A percentile compares a stretch with the other conserved stretches of the same genome.
These are phyloP conservation scores for Hypomontagnella submonticulosa DNA, from an alignment of 495 filamentous ascomycete species.

Conservation along the genomic window DNA sequence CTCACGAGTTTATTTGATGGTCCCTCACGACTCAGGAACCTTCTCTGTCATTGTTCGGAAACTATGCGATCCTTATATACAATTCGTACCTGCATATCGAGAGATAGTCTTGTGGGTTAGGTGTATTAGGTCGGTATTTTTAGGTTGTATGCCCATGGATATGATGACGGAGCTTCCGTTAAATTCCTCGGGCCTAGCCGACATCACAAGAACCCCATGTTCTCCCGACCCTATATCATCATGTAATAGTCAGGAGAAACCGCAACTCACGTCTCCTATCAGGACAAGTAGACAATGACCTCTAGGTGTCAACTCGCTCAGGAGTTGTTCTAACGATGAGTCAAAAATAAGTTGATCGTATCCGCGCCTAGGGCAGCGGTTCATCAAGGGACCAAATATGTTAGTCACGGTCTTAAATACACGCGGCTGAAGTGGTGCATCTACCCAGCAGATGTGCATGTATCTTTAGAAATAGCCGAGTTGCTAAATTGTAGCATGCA, in stretches of 20 bases:
- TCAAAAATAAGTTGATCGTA: conserved; percentile 16
- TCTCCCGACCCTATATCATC: too few species aligned
- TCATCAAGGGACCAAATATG: background rate
- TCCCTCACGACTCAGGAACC: conserved; percentile 12
- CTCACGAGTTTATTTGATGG: background rate
- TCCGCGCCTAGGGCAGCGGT: conserved; percentile 7
- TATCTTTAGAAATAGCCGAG: conserved; percentile 25
- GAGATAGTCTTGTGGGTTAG: conserved; percentile 25
- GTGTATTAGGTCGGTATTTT: conserved; percentile 5
- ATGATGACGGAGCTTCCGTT: background rate
- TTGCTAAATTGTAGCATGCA: conserved; percentile 16
- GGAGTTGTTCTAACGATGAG: background rate
- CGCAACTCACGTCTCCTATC: too few species aligned
- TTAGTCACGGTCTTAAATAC: conserved; percentile 2
- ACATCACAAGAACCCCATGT: too few species aligned
- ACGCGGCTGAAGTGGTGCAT: conserved; percentile 28
- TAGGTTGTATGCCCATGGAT: background rate
- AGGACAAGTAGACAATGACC: too few species aligned
- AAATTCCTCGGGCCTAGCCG: background rate
- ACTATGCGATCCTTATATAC: conserved; percentile 11
- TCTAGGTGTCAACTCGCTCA: background rate
- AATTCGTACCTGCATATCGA: conserved; percentile 39
- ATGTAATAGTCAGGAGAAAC: too few species aligned
- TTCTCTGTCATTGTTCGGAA: background rate
- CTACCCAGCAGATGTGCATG: background rate